Evolutionary conservation across 805 yeast genomes (phyloP).

Genomic region (Nematodospora valgi): DNA sequence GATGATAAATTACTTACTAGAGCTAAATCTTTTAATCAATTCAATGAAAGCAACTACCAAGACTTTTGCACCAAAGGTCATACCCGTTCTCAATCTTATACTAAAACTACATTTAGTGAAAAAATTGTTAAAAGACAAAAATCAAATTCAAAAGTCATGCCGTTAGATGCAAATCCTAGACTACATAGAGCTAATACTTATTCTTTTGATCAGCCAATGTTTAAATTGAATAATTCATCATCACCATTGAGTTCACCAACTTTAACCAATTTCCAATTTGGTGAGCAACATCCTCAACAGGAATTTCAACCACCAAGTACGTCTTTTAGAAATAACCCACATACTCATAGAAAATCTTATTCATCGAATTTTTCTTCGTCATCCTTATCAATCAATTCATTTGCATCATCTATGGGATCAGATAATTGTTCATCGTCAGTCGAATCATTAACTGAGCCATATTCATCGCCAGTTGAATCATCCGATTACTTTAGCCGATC

Average conservation of each 20-base stretch:
- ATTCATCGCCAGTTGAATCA: constrained; percentile 9
- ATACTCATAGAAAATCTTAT: constrained; percentile 16
- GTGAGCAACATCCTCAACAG: background rate
- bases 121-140: constrained; percentile 33
- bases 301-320: constrained; percentile 30
- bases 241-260: constrained; percentile 7
- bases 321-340: constrained; percentile 15
- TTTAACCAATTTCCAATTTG: background rate
- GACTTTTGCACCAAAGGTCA: too few species aligned
- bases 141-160: constrained; percentile 15
- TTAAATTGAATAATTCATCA: constrained; percentile 11
- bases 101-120: constrained; percentile 28
- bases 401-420: constrained; percentile 5
- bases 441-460: constrained; percentile 27
- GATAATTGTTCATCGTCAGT: constrained; percentile 19
- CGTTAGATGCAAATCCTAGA: constrained; percentile 8
- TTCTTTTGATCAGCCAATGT: constrained; percentile 19
- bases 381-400: constrained; percentile 16
- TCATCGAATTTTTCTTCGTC: constrained; percentile 28
- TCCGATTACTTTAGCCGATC: constrained; percentile 3
- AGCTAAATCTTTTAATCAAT: constrained; percentile 32
- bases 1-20: constrained; percentile 37
- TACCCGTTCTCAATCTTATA: constrained; percentile 24
- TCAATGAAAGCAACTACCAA: constrained; percentile 6
- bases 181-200: constrained; percentile 26